A percentile compares a stretch with the other conserved stretches of the same genome.
phyloP scores from a whole-genome alignment of 805 yeast genomes.

The Lachancea waltii region DNA sequence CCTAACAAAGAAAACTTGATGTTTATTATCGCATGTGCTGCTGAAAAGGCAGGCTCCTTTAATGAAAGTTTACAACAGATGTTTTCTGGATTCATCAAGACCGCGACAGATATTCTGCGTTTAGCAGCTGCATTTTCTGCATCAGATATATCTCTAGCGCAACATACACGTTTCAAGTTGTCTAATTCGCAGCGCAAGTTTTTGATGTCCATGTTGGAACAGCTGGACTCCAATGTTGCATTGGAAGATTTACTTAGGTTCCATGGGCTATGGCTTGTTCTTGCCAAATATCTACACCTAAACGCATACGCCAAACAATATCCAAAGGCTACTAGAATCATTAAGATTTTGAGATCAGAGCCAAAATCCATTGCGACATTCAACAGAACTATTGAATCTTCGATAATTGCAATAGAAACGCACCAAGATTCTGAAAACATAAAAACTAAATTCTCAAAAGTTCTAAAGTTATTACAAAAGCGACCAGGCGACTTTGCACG shows the following conservation, averaged over 20 bases:
- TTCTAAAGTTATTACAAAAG: background rate
- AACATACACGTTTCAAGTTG: constrained; percentile 5
- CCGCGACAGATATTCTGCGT: constrained; percentile 6
- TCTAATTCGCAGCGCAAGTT: constrained; percentile 6
- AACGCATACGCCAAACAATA: constrained; percentile 5
- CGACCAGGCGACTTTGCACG: constrained; percentile 9
- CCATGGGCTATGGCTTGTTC: constrained; percentile 6
- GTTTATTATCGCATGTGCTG: constrained; percentile 1
- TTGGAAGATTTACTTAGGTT: constrained; percentile 5
- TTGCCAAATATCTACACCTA: constrained; percentile 6
- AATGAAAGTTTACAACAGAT: background rate
- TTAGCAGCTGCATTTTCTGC: constrained; percentile 7
- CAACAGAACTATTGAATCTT: constrained; percentile 4
- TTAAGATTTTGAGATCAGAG: constrained; percentile 3
- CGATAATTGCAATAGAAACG: background rate
- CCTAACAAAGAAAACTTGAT: constrained; percentile 6
- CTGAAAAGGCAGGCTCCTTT: background rate
- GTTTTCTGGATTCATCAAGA: background rate
- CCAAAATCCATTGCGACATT: constrained; percentile 5
- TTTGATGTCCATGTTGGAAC: background rate
- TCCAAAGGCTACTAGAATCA: constrained; percentile 2
- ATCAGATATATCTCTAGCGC: constrained; percentile 3
- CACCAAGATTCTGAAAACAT: background rate
- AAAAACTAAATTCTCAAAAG: background rate
- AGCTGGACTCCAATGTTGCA: background rate